Evolutionary conservation across 257 asterid genomes (phyloP), one percentile per base, ranked within the genome.

Genomic region (Solanum etuberosum): DNA sequence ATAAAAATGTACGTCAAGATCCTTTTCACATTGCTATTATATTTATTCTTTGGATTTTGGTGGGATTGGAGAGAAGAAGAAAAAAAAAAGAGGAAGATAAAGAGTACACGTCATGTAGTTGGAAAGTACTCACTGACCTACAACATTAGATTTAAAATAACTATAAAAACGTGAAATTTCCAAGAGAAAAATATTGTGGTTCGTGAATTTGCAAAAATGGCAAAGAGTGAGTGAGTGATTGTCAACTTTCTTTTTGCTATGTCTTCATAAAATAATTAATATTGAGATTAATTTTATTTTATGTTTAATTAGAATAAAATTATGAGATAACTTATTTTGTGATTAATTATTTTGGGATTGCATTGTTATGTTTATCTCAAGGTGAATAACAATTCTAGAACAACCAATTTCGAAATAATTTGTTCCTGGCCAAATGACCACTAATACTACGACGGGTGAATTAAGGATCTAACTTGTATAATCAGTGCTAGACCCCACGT

Each of bases 361-460:
- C 3, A 51, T 0, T 16, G 5, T 51, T 51, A 16, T 51, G 0
- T 0, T 51, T 48, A 15, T 51, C 23, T 2, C 9, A 51, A 51
- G 9, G 23, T 51, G 61, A 16, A 6, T 51, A 51, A 51, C 3
- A 51, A 51, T 6, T 48, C 7, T 51, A 2, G 0, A 16, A 48
- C 3, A 51, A 6, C 0, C 7, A 57, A 3, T 57, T 20, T 20
- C 0, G 0, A 20, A 20, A 57, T 57, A 7, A 57, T 20, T 57
- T 20, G 1, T 57, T 57, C 0, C 2, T 7, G 0, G 3, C 2
- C 12, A 57, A 57, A 57, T 0, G n/a, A 54, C 2, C 11, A 6
- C 5, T 3, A 3, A 54, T 54, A 7, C 11, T 61, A 61, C 31
- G 23, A 13, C 0, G 0, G 16, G 37, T 13, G 5, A 67, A 13